Conservation (phyloP, 345 rosid species). For the Bruguiera parviflora region DNA sequence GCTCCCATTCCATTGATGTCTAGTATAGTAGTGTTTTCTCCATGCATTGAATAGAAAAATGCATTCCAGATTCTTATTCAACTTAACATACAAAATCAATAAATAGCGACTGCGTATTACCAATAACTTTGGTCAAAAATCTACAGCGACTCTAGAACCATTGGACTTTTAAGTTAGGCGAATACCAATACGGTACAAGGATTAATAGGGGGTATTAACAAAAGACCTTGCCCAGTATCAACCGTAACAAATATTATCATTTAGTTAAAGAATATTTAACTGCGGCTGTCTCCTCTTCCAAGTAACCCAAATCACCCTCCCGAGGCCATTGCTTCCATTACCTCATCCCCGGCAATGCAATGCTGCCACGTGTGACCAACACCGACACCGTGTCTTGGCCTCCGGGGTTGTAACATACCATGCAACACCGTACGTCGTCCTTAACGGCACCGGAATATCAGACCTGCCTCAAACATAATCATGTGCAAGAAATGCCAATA, state of each 20-base stretch:
- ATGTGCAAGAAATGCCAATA: conserved; percentile 23
- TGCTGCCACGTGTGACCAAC: conserved; percentile 18
- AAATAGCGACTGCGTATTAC: no score
- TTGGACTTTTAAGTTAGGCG: not conserved
- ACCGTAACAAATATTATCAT: no score
- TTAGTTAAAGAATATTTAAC: not conserved
- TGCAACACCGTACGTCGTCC: conserved; percentile 21
- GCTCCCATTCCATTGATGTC: no score
- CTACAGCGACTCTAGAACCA: no score
- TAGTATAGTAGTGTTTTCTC: no score
- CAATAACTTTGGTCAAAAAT: no score
- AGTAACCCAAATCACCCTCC: conserved; percentile 22
- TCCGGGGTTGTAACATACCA: conserved; percentile 25
- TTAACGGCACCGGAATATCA: conserved; percentile 36
- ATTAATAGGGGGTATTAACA: no score
- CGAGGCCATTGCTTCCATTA: conserved; percentile 51
- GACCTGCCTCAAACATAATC: conserved; percentile 22
- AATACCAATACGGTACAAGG: not conserved
- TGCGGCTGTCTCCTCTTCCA: conserved; percentile 28
- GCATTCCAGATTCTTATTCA: no score
- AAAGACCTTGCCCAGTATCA: no score
- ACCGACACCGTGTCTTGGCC: conserved; percentile 44
- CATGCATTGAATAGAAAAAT: no score
- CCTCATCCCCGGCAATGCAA: conserved; percentile 17
- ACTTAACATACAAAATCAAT: no score